Evolutionary conservation across 352 stramenopile genomes (phyloP).

Genomic region (Globisporangium camurandrum): DNA sequence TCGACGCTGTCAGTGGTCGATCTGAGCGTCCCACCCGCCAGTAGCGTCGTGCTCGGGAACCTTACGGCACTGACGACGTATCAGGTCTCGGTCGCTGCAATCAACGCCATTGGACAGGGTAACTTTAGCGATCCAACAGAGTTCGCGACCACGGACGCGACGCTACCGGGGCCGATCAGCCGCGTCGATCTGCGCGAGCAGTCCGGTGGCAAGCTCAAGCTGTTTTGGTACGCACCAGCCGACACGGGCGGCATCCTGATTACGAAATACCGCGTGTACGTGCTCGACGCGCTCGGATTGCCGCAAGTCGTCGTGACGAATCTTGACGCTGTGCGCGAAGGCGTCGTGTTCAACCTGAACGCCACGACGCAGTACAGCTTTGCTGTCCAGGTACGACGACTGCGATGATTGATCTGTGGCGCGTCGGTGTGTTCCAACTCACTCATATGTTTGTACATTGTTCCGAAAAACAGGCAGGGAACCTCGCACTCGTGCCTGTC

Average conservation of each 20-base stretch:
- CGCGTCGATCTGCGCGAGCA: slow-evolving; percentile 13
- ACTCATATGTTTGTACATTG: neutral
- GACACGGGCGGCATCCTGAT: slow-evolving; percentile 49
- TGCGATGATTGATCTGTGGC: neutral
- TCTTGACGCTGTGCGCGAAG: slow-evolving; percentile 7
- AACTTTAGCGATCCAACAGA: slow-evolving; percentile 20
- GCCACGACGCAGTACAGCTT: slow-evolving; percentile 35
- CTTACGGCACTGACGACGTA: slow-evolving; percentile 31
- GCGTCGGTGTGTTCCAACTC: neutral
- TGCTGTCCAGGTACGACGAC: slow-evolving; percentile 31
- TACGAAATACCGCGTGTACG: slow-evolving; percentile 52
- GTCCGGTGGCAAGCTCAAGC: slow-evolving; percentile 30
- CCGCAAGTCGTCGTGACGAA: slow-evolving; percentile 16
- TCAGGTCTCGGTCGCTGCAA: slow-evolving; percentile 28
- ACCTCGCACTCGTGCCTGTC: slow-evolving; percentile 17
- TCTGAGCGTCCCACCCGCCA: slow-evolving; percentile 9
- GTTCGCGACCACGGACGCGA: slow-evolving; percentile 33
- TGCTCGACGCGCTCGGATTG: slow-evolving; percentile 4
- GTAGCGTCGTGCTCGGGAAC: slow-evolving; percentile 15
- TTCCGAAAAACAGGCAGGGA: slow-evolving; percentile 29
- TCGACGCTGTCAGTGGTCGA: slow-evolving; percentile 9
- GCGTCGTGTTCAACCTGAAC: slow-evolving; percentile 18
- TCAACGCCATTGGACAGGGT: slow-evolving; percentile 20
- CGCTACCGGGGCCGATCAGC: slow-evolving; percentile 22
- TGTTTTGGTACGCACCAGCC: slow-evolving; percentile 33